Conservation (phyloP, 768 basidiomycete genomes). For the Panaeolus papilionaceus region DNA sequence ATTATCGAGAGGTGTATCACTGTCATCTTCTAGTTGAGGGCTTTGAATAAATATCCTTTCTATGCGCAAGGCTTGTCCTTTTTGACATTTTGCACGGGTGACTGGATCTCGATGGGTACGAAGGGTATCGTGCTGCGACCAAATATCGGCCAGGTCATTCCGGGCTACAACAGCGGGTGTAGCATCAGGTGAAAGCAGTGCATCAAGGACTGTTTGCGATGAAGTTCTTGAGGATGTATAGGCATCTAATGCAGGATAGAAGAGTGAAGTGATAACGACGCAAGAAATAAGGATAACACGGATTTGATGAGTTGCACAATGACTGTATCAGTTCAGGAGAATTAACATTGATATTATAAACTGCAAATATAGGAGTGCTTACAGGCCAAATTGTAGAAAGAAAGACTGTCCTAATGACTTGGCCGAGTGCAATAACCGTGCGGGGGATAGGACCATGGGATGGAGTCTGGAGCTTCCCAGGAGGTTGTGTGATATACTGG, state of each 20-base stretch:
- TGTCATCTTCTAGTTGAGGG: conserved; percentile 49
- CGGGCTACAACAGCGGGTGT: conserved; percentile 60
- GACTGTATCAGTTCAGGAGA: conserved; percentile 47
- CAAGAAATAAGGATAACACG: conserved; percentile 88
- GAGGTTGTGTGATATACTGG: background rate
- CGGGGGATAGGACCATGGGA: conserved; percentile 27
- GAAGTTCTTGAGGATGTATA: conserved; percentile 78
- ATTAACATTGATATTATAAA: conserved; percentile 18
- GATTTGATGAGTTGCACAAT: conserved; percentile 91
- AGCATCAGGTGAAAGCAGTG: conserved; percentile 59
- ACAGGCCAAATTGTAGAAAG: conserved; percentile 84
- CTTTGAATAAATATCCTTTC: conserved; percentile 80
- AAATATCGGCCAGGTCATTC: conserved; percentile 72
- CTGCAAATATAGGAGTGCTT: conserved; percentile 38
- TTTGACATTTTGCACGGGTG: conserved; percentile 72
- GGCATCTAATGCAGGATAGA: conserved; percentile 88
- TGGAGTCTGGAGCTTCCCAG: conserved; percentile 2
- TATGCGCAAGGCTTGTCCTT: conserved; percentile 72
- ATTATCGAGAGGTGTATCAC: conserved; percentile 55
- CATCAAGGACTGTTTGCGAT: conserved; percentile 69
- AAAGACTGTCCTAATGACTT: conserved; percentile 53
- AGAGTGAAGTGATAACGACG: conserved; percentile 87
- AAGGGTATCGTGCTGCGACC: conserved; percentile 69
- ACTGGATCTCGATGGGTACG: conserved; percentile 74
- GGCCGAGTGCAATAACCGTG: conserved; percentile 41